Base-by-base conservation (phyloP, 2,329 filamentous ascomycete genomes). In the Proliferodiscus dingleyae region DNA sequence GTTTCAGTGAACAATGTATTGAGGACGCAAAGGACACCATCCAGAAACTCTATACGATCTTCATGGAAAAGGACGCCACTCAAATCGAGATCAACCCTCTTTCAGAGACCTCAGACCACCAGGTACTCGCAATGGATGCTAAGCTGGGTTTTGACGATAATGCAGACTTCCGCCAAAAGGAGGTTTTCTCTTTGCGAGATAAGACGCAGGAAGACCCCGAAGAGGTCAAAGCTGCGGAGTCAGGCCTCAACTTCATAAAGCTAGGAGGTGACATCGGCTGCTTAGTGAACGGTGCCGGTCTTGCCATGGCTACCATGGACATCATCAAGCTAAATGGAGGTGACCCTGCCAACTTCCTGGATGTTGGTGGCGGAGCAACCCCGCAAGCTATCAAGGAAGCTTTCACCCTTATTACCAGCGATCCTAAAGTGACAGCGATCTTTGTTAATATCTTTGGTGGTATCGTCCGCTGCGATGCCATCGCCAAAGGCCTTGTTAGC, bases 391-490 rank as follows among this genome's bases (percentile, higher is more conserved):
- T 98, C 73, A 88, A 89, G 76, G 86, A 93, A 72, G 93, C 93
- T 58, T 98, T 98, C 66, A 90, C 95, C 70, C 87, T 98, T 64
- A 98, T 98, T 75, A 98, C 93, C 61, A 93, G 85, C 71, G 93
- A 98, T 71, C 83, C 89, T 66, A 97, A 97, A 80, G 93, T 98
- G 57, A 91, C 90, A 41, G 93, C 93, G 64, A 93, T 98, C 74
- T 98, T 98, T 62, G 93, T 98, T 76, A 98, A 98, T 81, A 98
- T 98, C 71, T 98, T 98, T 67, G 93, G 93, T 67, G 93, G 93
- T 73, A 98, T 98, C 61, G 93, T 98, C 60, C 83, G 93, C 64
- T 98, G 93, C 68, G 93, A 98, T 68, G 89, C 88, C 64, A 98
- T 98, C 67, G 93, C 93, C 58, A 86, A 90, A 71, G 93, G 93